Conservation (phyloP, 495 filamentous ascomycete species). For the Talaromyces borbonicus region DNA sequence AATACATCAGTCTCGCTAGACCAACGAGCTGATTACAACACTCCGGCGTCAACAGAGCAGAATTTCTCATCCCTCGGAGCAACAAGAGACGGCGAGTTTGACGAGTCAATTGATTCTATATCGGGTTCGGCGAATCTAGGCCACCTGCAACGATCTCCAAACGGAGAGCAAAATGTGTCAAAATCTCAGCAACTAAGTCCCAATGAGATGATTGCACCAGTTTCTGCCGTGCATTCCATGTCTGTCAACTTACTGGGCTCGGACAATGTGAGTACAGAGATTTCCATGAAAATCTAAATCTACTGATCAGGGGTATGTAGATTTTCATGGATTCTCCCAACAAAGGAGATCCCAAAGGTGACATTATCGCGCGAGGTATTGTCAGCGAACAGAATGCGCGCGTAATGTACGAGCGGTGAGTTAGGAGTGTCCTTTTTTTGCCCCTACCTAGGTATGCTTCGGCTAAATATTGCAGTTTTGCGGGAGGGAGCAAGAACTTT, state of each 20-base stretch:
- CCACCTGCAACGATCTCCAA: conserved; percentile 16
- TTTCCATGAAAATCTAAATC: no score
- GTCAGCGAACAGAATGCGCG: conserved; percentile 31
- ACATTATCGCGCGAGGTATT: conserved; percentile 31
- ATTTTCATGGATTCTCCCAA: conserved; percentile 30
- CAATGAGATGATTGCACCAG: conserved; percentile 35
- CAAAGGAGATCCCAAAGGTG: conserved; percentile 24
- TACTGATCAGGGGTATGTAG: conserved; percentile 8
- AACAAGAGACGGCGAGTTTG: conserved; percentile 16
- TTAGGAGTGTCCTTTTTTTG: neutral
- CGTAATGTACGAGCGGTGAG: conserved; percentile 33
- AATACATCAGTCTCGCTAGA: conserved; percentile 20
- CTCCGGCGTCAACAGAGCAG: conserved; percentile 22
- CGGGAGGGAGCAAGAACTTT: conserved; percentile 32
- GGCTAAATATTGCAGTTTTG: conserved; percentile 19
- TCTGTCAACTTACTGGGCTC: conserved; percentile 32
- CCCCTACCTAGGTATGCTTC: no score
- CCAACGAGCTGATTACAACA: conserved; percentile 18
- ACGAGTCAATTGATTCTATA: conserved; percentile 21
- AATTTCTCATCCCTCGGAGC: conserved; percentile 20
- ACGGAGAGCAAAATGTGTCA: conserved; percentile 18
- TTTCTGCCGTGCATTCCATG: conserved; percentile 32
- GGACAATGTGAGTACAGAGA: conserved; percentile 18
- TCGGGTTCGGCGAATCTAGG: conserved; percentile 15
- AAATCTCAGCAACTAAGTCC: conserved; percentile 33